Conservation (phyloP, 306 rosid species). For the Crotalaria pallida region DNA sequence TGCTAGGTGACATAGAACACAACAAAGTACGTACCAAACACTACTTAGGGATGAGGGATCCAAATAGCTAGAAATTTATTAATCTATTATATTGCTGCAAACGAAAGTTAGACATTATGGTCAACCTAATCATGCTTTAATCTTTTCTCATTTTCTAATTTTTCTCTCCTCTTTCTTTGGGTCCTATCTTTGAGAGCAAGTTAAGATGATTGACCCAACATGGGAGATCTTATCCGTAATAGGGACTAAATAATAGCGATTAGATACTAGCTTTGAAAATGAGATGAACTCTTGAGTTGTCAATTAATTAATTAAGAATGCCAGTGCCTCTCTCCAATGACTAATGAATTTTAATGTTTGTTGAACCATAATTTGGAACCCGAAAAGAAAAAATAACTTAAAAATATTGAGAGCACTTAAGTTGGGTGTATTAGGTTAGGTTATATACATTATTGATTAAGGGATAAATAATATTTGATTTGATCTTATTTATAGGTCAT, state of each 20-base stretch:
- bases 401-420: too few relatives aligned
- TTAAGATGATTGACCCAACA: slow-evolving; percentile 25
- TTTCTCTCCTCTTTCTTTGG: neutral
- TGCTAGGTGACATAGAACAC: slow-evolving; percentile 9
- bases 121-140: slow-evolving; percentile 20
- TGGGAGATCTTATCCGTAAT: slow-evolving; percentile 9
- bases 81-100: slow-evolving; percentile 17
- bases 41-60: neutral
- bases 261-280: neutral
- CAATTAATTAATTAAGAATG: neutral
- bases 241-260: neutral
- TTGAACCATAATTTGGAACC: neutral
- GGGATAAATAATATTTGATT: too few relatives aligned
- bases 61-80: neutral
- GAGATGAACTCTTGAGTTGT: neutral
- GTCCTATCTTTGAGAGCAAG: slow-evolving; percentile 23
- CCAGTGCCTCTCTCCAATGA: neutral
- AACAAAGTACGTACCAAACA: slow-evolving; percentile 19
- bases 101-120: slow-evolving; percentile 22
- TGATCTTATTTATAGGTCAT: too few relatives aligned
- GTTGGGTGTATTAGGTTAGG: neutral
- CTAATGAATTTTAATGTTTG: slow-evolving; percentile 17
- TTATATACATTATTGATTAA: too few relatives aligned
- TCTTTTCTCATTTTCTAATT: neutral
- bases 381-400: neutral